These are phyloP conservation scores for Canariomyces notabilis DNA, from an alignment of 2,329 filamentous ascomycete genomes.

Conservation along the genomic window DNA sequence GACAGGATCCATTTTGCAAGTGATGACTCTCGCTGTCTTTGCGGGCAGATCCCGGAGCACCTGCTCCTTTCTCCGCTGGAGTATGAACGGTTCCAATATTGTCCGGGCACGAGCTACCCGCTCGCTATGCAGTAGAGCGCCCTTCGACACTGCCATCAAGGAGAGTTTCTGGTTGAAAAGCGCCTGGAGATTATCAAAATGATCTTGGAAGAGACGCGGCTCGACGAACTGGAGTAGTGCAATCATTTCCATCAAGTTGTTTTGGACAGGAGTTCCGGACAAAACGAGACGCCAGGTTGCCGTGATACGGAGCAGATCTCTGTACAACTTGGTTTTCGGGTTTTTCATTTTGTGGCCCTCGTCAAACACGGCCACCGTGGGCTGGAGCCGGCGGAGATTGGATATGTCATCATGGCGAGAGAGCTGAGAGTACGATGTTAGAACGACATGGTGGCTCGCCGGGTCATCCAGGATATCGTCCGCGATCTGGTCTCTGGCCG, in stretches of 20 bases:
- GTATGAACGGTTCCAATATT: conserved; percentile 91
- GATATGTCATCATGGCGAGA: conserved; percentile 46
- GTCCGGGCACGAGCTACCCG: conserved; percentile 81
- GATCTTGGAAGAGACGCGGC: conserved; percentile 72
- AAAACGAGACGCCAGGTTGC: conserved; percentile 82
- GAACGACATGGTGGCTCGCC: conserved; percentile 57
- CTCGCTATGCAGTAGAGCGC: conserved; percentile 78
- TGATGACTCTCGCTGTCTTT: conserved; percentile 73
- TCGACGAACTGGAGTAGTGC: conserved; percentile 92
- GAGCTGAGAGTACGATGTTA: conserved; percentile 58
- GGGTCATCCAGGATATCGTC: conserved; percentile 60
- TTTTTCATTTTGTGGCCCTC: conserved; percentile 95
- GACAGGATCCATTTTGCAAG: conserved; percentile 69
- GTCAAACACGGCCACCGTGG: conserved; percentile 70
- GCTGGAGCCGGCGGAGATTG: conserved; percentile 44
- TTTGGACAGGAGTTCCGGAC: conserved; percentile 86
- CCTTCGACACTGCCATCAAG: conserved; percentile 72
- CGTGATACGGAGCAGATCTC: conserved; percentile 69
- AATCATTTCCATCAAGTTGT: conserved; percentile 89
- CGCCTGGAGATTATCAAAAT: conserved; percentile 72
- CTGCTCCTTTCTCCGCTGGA: conserved; percentile 89
- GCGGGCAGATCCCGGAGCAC: conserved; percentile 78
- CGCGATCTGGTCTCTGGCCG: conserved; percentile 62
- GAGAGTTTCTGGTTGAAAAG: conserved; percentile 92
- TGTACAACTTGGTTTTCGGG: conserved; percentile 73